Evolutionary conservation across 257 asterid species (phyloP).

Genomic region (Galeopsis tetrahit): DNA sequence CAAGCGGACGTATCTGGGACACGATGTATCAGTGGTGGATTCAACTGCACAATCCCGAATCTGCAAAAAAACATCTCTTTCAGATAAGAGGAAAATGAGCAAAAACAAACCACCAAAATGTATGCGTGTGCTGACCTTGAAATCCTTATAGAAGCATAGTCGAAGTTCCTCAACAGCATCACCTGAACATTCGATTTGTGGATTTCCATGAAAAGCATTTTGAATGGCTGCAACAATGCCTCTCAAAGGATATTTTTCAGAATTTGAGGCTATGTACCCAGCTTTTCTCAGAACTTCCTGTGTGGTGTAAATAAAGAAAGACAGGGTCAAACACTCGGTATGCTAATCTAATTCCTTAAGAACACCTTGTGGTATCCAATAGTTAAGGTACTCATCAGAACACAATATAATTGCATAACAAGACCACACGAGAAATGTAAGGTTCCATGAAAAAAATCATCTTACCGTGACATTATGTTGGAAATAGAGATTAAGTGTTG

Average conservation of each 20-base stretch:
- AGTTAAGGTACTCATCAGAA: background rate
- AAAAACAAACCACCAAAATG: background rate
- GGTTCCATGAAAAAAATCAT: slow-evolving; percentile 8
- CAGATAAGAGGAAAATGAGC: background rate
- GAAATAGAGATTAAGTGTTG: slow-evolving; percentile 71
- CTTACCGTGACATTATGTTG: slow-evolving; percentile 89
- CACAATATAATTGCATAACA: background rate
- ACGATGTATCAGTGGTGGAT: slow-evolving; percentile 49
- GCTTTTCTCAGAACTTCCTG: slow-evolving; percentile 77
- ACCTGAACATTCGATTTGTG: slow-evolving; percentile 70
- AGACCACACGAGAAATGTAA: background rate
- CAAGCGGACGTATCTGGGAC: slow-evolving; percentile 77
- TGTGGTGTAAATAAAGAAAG: slow-evolving; percentile 1
- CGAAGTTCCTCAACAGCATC: slow-evolving; percentile 79
- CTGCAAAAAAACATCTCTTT: slow-evolving; percentile 46
- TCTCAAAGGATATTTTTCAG: slow-evolving; percentile 77
- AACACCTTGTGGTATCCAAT: background rate
- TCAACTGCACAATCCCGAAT: slow-evolving; percentile 64
- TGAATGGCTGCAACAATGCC: slow-evolving; percentile 79
- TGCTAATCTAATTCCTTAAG: background rate
- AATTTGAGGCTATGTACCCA: slow-evolving; percentile 80
- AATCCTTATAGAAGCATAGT: slow-evolving; percentile 85
- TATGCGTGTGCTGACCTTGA: slow-evolving; percentile 53
- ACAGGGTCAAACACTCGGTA: no score
- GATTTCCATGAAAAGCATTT: slow-evolving; percentile 77